These are phyloP conservation scores for Ganoderma lucidum DNA, from an alignment of 1,284 basidiomycete genomes.

Conservation along the genomic window DNA sequence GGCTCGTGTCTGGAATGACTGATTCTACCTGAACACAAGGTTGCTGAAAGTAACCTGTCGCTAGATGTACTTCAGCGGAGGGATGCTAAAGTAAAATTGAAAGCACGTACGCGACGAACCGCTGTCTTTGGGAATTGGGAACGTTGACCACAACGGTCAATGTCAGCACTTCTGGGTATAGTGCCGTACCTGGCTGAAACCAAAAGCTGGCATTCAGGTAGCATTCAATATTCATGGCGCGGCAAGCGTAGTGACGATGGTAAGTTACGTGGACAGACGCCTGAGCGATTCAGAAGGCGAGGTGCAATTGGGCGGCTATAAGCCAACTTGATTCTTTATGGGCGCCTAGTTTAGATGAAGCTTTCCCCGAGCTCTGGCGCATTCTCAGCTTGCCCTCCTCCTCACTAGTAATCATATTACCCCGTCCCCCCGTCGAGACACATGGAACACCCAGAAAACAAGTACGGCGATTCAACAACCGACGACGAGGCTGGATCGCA, in stretches of 20 bases:
- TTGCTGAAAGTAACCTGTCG: not conserved
- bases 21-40: not conserved
- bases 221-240: too few relatives aligned
- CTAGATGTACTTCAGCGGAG: not conserved
- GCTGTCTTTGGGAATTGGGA: not conserved
- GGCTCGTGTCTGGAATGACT: not conserved
- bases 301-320: too few relatives aligned
- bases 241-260: too few relatives aligned
- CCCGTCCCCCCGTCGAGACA: not conserved
- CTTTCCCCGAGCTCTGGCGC: not conserved
- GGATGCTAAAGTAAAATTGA: not conserved
- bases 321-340: not conserved
- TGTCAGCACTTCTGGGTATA: too few relatives aligned
- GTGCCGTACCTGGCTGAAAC: too few relatives aligned
- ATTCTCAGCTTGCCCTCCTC: not conserved
- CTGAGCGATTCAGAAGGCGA: too few relatives aligned
- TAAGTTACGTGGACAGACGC: too few relatives aligned
- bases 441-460: constrained; percentile 32
- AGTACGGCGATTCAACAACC: constrained; percentile 64
- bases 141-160: too few relatives aligned
- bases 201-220: too few relatives aligned
- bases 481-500: constrained; percentile 83
- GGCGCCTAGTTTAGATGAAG: not conserved
- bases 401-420: not conserved
- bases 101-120: not conserved